phyloP scores from a whole-genome alignment of 176 grass and related monocot genomes.

The Aegilops tauschii region DNA sequence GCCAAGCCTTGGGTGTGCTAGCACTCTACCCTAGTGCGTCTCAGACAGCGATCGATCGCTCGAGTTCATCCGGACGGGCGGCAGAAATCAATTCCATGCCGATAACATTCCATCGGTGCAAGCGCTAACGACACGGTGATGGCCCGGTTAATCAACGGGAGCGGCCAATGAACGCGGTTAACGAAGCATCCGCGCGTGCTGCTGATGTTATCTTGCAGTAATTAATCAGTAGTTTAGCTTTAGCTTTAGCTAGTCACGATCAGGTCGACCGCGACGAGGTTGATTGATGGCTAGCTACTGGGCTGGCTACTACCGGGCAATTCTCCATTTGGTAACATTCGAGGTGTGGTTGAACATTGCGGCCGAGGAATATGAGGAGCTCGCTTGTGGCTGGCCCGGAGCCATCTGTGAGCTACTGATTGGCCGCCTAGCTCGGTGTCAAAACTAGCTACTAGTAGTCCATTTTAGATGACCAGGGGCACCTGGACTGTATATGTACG shows the following conservation, averaged over 20 bases:
- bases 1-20: constrained; percentile 16
- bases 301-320: background rate
- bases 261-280: background rate
- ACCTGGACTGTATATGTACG: too few species aligned
- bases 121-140: background rate
- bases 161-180: background rate
- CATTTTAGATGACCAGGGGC: background rate
- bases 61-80: too few species aligned
- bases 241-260: background rate
- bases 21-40: background rate
- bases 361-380: background rate
- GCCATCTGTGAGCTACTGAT: background rate
- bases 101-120: background rate
- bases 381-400: background rate
- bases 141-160: background rate
- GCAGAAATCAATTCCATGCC: background rate
- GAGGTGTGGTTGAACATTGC: background rate
- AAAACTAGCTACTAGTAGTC: background rate
- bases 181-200: background rate
- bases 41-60: background rate
- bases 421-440: background rate
- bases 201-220: background rate
- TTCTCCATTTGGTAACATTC: constrained; percentile 7
- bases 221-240: background rate
- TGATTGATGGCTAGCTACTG: background rate